Conservation (phyloP, 2,329 filamentous ascomycete genomes). For the Trematosphaeria pertusa region DNA sequence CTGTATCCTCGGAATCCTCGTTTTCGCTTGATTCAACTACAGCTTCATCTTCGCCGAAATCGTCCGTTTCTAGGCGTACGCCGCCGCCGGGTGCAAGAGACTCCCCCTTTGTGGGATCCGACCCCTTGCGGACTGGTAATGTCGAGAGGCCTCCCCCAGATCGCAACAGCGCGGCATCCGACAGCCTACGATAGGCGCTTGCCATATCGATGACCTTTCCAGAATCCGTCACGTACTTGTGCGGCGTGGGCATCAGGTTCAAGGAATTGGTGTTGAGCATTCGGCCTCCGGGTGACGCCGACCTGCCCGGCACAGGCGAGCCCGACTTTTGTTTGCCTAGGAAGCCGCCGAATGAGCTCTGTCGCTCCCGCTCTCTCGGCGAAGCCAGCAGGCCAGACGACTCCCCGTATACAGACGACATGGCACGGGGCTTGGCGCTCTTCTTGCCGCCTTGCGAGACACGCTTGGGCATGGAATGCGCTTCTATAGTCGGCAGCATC, state of each 20-base stretch:
- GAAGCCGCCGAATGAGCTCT: conserved; percentile 49
- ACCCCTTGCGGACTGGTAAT: conserved; percentile 64
- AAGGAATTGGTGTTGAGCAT: conserved; percentile 59
- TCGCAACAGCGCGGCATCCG: conserved; percentile 71
- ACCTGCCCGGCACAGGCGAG: conserved; percentile 46
- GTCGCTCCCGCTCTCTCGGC: conserved; percentile 40
- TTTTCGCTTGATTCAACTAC: conserved; percentile 74
- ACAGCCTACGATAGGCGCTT: conserved; percentile 73
- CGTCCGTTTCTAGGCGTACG: conserved; percentile 64
- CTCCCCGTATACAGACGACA: conserved; percentile 52
- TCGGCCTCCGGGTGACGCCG: conserved; percentile 47
- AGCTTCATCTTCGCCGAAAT: conserved; percentile 66
- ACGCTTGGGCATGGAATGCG: conserved; percentile 51
- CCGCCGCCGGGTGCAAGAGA: conserved; percentile 56
- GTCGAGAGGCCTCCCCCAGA: conserved; percentile 69
- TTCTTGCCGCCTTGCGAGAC: conserved; percentile 53
- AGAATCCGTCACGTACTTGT: conserved; percentile 64
- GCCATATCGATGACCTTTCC: conserved; percentile 71
- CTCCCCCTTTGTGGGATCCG: conserved; percentile 48
- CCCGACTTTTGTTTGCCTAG: conserved; percentile 47
- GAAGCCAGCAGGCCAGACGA: conserved; percentile 29
- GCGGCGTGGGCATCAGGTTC: conserved; percentile 48
- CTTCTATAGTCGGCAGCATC: conserved; percentile 54
- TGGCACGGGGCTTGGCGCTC: conserved; percentile 49
- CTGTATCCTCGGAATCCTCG: conserved; percentile 61